phyloP scores from a whole-genome alignment of 768 basidiomycete species.

The Serpula lacrymans region DNA sequence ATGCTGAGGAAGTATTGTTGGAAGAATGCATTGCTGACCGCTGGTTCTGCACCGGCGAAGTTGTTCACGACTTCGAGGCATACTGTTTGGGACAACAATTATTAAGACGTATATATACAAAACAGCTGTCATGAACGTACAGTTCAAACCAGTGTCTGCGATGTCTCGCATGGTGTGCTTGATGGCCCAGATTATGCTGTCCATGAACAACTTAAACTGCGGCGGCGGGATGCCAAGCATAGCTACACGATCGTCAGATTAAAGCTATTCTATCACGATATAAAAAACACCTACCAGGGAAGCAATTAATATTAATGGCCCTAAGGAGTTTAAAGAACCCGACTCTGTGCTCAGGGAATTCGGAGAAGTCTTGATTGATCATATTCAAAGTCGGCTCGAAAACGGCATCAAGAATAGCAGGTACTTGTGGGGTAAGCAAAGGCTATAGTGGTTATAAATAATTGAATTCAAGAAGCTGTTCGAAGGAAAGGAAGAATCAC shows the following conservation, averaged over 20 bases:
- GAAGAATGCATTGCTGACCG: slow-evolving; percentile 90
- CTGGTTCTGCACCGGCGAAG: slow-evolving; percentile 76
- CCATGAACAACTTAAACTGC: slow-evolving; percentile 98
- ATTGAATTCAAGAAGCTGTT: slow-evolving; percentile 4
- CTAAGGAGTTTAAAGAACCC: slow-evolving; percentile 96
- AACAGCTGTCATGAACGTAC: slow-evolving; percentile 38
- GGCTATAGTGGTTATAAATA: slow-evolving; percentile 41
- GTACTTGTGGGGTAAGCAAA: slow-evolving; percentile 89
- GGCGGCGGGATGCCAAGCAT: slow-evolving; percentile 81
- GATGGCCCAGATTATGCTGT: slow-evolving; percentile 99
- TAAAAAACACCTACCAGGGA: slow-evolving; percentile 68
- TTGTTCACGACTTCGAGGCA: slow-evolving; percentile 94
- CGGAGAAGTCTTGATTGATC: slow-evolving; percentile 99
- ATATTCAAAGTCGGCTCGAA: slow-evolving; percentile 96
- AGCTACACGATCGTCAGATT: slow-evolving; percentile 40
- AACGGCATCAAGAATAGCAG: slow-evolving; percentile 92
- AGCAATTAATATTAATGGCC: slow-evolving; percentile 89
- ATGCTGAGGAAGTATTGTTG: slow-evolving; percentile 92
- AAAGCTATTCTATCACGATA: slow-evolving; percentile 6
- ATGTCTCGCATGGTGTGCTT: slow-evolving; percentile 99
- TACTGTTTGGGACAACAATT: slow-evolving; percentile 55
- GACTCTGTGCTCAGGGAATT: slow-evolving; percentile 95
- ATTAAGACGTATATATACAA: slow-evolving; percentile 4
- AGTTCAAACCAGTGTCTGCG: slow-evolving; percentile 81
- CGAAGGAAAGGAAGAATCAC: slow-evolving; percentile 25